A percentile compares a stretch with the other conserved stretches of the same genome.
Evolutionary conservation across 441 rosid species (phyloP).

Genomic region (Croton setiger): DNA sequence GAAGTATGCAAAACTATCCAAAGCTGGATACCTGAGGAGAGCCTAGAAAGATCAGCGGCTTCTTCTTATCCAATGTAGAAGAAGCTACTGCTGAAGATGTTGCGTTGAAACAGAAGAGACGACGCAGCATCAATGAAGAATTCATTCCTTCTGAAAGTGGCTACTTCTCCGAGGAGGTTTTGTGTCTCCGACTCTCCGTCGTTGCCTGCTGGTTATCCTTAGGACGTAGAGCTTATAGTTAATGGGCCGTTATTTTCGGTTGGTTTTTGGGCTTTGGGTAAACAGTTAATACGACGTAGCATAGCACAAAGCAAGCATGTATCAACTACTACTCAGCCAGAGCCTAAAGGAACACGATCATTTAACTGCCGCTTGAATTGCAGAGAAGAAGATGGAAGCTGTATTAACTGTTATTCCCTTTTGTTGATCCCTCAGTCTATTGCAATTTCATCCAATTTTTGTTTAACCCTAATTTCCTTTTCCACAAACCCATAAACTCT

Average conservation of each 20-base stretch:
- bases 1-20: no score
- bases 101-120: conserved; percentile 52
- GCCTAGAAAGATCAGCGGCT: conserved; percentile 79
- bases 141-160: conserved; percentile 32
- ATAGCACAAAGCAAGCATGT: no score
- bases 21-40: conserved; percentile 63
- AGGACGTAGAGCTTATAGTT: not conserved
- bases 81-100: conserved; percentile 32
- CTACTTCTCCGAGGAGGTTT: not conserved
- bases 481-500: no score
- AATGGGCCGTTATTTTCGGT: not conserved
- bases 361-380: not conserved
- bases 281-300: no score
- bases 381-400: not conserved
- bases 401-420: not conserved
- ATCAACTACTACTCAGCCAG: no score
- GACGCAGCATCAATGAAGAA: conserved; percentile 55
- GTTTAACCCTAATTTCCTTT: not conserved
- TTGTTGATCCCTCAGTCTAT: not conserved
- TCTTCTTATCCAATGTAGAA: conserved; percentile 48
- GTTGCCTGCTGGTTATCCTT: not conserved
- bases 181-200: no score
- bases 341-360: no score
- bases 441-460: not conserved
- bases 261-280: no score